Conservation (phyloP, 2,329 filamentous ascomycete species). For the Calonectria pteridis region DNA sequence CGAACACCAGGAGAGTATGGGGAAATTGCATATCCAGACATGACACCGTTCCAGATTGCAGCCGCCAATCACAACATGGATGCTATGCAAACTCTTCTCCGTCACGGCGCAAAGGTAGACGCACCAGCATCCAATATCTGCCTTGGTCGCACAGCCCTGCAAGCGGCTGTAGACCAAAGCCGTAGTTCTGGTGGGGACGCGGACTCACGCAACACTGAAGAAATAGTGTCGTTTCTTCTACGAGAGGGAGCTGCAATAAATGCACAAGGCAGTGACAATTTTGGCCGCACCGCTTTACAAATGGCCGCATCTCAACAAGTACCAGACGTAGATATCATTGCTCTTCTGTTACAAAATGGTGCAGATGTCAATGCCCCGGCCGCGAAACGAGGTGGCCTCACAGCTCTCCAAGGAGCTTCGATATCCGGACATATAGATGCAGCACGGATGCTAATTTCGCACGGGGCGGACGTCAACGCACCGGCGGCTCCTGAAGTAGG, state of each 20-base stretch:
- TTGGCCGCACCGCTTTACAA: conserved; percentile 8
- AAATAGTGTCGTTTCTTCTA: not conserved
- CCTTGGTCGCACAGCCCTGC: not conserved
- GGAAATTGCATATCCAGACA: not conserved
- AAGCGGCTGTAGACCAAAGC: not conserved
- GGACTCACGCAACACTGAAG: not conserved
- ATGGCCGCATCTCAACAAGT: not conserved
- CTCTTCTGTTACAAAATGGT: not conserved
- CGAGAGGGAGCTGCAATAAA: not conserved
- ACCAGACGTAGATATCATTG: not conserved
- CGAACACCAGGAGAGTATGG: not conserved
- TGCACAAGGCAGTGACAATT: not conserved
- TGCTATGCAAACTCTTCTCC: not conserved
- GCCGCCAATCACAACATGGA: not conserved
- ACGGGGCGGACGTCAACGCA: not conserved
- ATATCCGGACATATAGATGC: not conserved
- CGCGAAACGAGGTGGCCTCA: not conserved
- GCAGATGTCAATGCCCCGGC: conserved; percentile 14
- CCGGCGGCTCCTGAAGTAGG: not conserved
- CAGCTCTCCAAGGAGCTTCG: conserved; percentile 13
- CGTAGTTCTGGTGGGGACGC: too few relatives aligned
- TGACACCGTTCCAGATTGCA: not conserved
- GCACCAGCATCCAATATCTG: not conserved
- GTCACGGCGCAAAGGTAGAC: not conserved
- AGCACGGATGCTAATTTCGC: not conserved